Evolutionary conservation across 2,329 filamentous ascomycete species (phyloP).

Genomic region (Diaporthe destruens): DNA sequence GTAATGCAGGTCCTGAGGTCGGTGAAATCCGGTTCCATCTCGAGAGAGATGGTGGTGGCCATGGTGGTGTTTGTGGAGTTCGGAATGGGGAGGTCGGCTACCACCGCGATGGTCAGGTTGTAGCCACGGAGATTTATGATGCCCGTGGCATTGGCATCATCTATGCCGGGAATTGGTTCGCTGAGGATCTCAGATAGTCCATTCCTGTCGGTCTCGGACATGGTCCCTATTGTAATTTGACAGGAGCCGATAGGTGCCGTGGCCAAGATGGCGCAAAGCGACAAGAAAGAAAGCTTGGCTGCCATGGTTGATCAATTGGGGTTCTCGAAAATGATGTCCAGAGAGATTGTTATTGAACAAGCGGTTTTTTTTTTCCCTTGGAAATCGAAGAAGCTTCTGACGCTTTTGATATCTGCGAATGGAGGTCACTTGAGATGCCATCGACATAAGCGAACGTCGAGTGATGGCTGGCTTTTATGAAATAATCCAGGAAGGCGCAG

Average conservation of each 20-base stretch:
- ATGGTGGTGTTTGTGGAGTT: background rate
- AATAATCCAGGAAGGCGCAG: background rate
- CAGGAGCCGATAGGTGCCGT: background rate
- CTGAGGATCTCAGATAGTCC: background rate
- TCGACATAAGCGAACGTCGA: background rate
- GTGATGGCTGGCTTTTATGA: background rate
- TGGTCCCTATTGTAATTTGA: background rate
- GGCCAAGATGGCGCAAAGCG: constrained; percentile 7
- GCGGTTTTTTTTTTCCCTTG: no score
- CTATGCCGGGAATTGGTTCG: background rate
- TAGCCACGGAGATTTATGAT: background rate
- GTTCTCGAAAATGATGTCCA: background rate
- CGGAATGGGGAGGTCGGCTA: background rate
- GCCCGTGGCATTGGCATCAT: background rate
- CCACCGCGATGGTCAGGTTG: constrained; percentile 1
- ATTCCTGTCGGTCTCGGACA: background rate
- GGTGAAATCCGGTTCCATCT: no score
- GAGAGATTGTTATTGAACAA: no score
- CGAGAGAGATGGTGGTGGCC: constrained; percentile 20
- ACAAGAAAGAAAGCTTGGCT: background rate
- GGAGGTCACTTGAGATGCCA: background rate
- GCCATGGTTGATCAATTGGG: background rate
- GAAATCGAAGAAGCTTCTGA: background rate
- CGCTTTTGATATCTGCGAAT: background rate
- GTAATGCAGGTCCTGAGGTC: background rate